A percentile compares a stretch with the other conserved stretches of the same genome.
Evolutionary conservation across 2,329 filamentous ascomycete species (phyloP).

Genomic region (Ophiocordyceps camponoti-floridani): DNA sequence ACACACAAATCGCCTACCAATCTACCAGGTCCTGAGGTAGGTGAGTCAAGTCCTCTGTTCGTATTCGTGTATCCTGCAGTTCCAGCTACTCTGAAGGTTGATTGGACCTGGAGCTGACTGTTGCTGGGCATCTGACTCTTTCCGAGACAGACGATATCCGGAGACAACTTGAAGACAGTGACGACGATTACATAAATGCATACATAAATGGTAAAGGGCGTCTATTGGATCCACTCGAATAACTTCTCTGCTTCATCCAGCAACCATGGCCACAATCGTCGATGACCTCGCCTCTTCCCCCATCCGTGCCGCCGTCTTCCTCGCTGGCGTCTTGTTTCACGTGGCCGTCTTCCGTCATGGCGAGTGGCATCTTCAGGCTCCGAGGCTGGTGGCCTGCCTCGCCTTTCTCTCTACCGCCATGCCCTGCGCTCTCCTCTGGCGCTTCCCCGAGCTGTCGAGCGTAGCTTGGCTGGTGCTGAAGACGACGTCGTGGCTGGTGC

Average conservation of each 20-base stretch:
- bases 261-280: not conserved
- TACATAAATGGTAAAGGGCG: too few species aligned
- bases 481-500: not conserved
- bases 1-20: too few species aligned
- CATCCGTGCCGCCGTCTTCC: not conserved
- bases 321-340: constrained; percentile 4
- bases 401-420: not conserved
- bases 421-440: not conserved
- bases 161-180: too few species aligned
- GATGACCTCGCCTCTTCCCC: not conserved
- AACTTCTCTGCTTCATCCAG: not conserved
- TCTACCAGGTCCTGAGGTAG: too few species aligned
- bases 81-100: too few species aligned
- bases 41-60: too few species aligned
- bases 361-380: constrained; percentile 9
- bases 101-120: too few species aligned
- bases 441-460: not conserved
- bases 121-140: too few species aligned
- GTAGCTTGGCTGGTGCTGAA: not conserved
- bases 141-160: too few species aligned
- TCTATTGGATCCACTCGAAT: not conserved
- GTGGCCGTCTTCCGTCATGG: constrained; percentile 7
- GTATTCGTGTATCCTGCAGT: too few species aligned
- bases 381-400: constrained; percentile 2
- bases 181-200: too few species aligned